A percentile compares a stretch with the other conserved stretches of the same genome.
These are phyloP conservation scores for Boletus edulis DNA, from an alignment of 768 basidiomycete species.

Conservation along the genomic window DNA sequence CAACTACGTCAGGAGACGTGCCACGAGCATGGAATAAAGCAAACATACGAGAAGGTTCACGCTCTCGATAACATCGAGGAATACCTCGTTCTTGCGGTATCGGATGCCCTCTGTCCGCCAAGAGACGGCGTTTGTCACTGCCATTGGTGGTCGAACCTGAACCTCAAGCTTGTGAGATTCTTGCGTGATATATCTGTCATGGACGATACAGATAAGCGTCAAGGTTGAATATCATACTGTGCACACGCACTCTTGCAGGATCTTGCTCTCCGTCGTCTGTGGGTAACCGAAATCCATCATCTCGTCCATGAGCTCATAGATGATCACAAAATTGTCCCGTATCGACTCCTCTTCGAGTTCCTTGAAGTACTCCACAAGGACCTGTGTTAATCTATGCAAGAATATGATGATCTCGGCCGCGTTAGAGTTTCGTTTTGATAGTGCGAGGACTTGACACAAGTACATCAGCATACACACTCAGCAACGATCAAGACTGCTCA, in stretches of 20 bases:
- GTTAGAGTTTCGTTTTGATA: conserved; percentile 95
- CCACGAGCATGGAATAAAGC: not conserved
- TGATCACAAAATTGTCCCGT: conserved; percentile 98
- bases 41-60: conserved; percentile 86
- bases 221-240: not conserved
- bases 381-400: conserved; percentile 89
- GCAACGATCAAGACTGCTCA: conserved; percentile 36
- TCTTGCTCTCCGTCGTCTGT: conserved; percentile 99
- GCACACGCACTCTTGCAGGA: conserved; percentile 81
- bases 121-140: conserved; percentile 97
- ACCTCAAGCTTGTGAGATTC: conserved; percentile 97
- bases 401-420: conserved; percentile 96
- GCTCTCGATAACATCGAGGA: conserved; percentile 96
- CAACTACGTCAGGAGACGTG: not conserved
- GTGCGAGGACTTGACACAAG: conserved; percentile 69
- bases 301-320: conserved; percentile 98
- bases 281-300: conserved; percentile 99
- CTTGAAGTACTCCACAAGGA: conserved; percentile 98
- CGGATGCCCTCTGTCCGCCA: conserved; percentile 98
- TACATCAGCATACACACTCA: not conserved
- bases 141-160: conserved; percentile 89
- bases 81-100: conserved; percentile 99
- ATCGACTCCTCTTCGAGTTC: conserved; percentile 99
- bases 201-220: not conserved
- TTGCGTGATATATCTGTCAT: conserved; percentile 88